Evolutionary conservation across 805 yeast genomes (phyloP).

Genomic region (Starmerella apis): DNA sequence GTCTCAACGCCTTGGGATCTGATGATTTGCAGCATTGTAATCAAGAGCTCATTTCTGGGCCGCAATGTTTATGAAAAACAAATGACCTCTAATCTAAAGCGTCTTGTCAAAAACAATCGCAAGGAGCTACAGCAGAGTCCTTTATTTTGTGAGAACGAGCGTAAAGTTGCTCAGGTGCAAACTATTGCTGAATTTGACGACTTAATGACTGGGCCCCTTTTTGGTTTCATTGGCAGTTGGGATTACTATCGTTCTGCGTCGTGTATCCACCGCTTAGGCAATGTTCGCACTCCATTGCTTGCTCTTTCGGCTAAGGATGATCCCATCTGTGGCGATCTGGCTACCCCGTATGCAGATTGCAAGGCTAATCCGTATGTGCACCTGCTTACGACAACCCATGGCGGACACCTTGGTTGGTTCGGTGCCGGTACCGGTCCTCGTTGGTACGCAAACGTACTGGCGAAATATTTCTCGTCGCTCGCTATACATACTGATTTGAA

Average conservation of each 20-base stretch:
- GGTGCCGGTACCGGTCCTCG: slow-evolving; percentile 41
- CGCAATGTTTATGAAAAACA: slow-evolving; percentile 40
- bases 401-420: slow-evolving; percentile 82
- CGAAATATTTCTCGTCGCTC: slow-evolving; percentile 36
- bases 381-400: slow-evolving; percentile 50
- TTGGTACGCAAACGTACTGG: slow-evolving; percentile 53
- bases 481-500: slow-evolving; percentile 28
- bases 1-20: slow-evolving; percentile 72
- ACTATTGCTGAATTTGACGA: slow-evolving; percentile 52
- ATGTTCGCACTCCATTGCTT: slow-evolving; percentile 53
- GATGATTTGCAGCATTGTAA: slow-evolving; percentile 37
- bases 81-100: slow-evolving; percentile 41
- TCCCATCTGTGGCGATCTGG: slow-evolving; percentile 50
- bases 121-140: slow-evolving; percentile 32
- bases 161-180: slow-evolving; percentile 21
- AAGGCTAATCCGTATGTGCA: slow-evolving; percentile 48
- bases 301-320: slow-evolving; percentile 61
- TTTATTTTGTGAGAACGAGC: slow-evolving; percentile 29
- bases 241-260: slow-evolving; percentile 61
- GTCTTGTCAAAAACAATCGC: slow-evolving; percentile 38
- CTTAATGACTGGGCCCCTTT: slow-evolving; percentile 50
- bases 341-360: slow-evolving; percentile 45
- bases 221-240: slow-evolving; percentile 51
- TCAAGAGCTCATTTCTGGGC: slow-evolving; percentile 39
- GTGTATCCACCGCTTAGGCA: slow-evolving; percentile 42